Percentiles rank a stretch among this genome's conserved stretches.
Evolutionary conservation across 2,329 filamentous ascomycete genomes (phyloP).

Genomic region (Hansfordia pulvinata): DNA sequence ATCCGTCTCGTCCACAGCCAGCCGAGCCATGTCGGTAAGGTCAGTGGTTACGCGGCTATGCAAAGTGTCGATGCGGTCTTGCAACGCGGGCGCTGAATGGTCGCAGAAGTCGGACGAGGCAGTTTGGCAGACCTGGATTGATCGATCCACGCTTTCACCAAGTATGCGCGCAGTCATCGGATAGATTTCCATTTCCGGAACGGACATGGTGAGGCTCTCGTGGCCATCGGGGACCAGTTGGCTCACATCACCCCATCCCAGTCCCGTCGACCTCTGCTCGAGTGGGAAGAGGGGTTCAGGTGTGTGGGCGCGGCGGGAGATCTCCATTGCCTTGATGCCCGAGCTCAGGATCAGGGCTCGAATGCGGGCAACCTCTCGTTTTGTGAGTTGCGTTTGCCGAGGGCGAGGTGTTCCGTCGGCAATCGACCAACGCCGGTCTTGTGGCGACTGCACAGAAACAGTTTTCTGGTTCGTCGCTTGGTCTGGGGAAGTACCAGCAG

Average conservation of each 20-base stretch:
- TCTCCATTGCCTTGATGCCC: slow-evolving; percentile 81
- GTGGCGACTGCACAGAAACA: slow-evolving; percentile 6
- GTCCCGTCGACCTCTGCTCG: slow-evolving; percentile 9
- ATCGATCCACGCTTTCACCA: slow-evolving; percentile 29
- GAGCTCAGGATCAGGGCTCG: slow-evolving; percentile 66
- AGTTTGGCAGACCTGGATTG: slow-evolving; percentile 40
- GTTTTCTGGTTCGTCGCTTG: slow-evolving; percentile 1
- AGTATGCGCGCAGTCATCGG: slow-evolving; percentile 38
- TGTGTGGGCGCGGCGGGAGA: slow-evolving; percentile 50
- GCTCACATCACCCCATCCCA: slow-evolving; percentile 30
- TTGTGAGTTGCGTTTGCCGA: slow-evolving; percentile 33
- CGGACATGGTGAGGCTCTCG: slow-evolving; percentile 17
- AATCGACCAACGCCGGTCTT: slow-evolving; percentile 35
- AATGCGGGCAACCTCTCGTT: slow-evolving; percentile 69
- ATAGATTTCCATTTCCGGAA: slow-evolving; percentile 31
- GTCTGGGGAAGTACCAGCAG: slow-evolving; percentile 6
- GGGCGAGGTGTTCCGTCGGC: slow-evolving; percentile 24
- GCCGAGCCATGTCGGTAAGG: slow-evolving; percentile 46
- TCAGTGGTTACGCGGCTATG: slow-evolving; percentile 35
- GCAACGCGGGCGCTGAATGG: slow-evolving; percentile 39
- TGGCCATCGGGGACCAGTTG: slow-evolving; percentile 20
- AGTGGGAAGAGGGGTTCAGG: slow-evolving; percentile 21
- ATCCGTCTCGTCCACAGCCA: slow-evolving; percentile 66
- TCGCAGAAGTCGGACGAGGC: slow-evolving; percentile 45
- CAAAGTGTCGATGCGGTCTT: slow-evolving; percentile 30